Percentiles rank a stretch among this genome's conserved stretches.
phyloP scores from a whole-genome alignment of 345 rosid species.

The Eucalyptus tenuipes region DNA sequence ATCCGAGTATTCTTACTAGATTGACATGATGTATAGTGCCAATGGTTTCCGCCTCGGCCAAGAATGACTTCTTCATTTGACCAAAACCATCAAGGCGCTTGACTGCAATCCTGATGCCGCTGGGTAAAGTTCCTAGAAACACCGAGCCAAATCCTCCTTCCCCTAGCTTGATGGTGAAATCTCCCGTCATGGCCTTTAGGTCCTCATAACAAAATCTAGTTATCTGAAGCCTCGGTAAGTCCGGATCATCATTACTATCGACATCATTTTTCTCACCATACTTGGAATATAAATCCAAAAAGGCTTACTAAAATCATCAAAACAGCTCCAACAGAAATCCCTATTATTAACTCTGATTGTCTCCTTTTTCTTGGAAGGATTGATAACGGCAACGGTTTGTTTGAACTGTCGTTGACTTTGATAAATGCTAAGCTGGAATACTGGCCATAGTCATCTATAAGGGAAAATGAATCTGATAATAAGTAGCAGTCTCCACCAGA shows the following conservation, averaged over 20 bases:
- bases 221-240: not conserved
- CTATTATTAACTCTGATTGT: fast-evolving
- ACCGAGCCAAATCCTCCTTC: not conserved
- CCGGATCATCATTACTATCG: fast-evolving
- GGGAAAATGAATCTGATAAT: not conserved
- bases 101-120: fast-evolving
- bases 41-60: fast-evolving
- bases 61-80: not conserved
- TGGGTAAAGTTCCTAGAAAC: not conserved
- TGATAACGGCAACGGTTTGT: fast-evolving
- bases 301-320: fast-evolving
- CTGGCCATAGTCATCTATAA: fast-evolving
- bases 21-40: not conserved
- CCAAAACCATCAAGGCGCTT: not conserved
- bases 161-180: not conserved
- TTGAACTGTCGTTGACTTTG: no score
- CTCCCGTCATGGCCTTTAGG: fast-evolving
- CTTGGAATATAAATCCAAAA: fast-evolving
- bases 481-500: not conserved
- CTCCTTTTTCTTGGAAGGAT: no score
- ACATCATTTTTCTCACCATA: fast-evolving
- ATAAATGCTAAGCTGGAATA: no score
- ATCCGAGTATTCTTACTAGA: not conserved
- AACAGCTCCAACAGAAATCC: fast-evolving
- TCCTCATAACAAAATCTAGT: not conserved